Percentiles rank a stretch among this genome's conserved stretches.
Evolutionary conservation across 495 filamentous ascomycete genomes (phyloP).

Genomic region (Lophiostoma macrostomum): DNA sequence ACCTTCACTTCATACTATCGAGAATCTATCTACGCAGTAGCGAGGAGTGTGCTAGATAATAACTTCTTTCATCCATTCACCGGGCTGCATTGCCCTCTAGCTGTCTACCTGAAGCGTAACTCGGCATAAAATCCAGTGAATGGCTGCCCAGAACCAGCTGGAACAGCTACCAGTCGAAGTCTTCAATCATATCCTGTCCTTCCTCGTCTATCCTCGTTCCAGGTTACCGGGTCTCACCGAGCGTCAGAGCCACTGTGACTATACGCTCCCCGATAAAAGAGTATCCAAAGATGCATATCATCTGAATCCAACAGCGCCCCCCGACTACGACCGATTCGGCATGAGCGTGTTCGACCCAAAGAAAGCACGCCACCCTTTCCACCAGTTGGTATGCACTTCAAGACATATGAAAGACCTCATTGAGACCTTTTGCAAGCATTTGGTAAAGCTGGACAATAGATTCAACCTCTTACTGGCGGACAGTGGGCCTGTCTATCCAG

Average conservation of each 20-base stretch:
- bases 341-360: not conserved
- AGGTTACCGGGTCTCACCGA: slow-evolving; percentile 11
- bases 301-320: not conserved
- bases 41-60: too few species aligned
- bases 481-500: slow-evolving; percentile 2
- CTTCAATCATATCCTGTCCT: slow-evolving; percentile 8
- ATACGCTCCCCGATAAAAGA: not conserved
- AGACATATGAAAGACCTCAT: not conserved
- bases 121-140: not conserved
- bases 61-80: too few species aligned
- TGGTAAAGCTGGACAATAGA: slow-evolving; percentile 3
- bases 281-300: not conserved
- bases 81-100: too few species aligned
- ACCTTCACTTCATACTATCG: too few species aligned
- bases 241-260: slow-evolving; percentile 4
- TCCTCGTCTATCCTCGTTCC: slow-evolving; percentile 14
- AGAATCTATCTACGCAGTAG: too few species aligned
- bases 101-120: too few species aligned
- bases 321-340: not conserved
- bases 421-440: slow-evolving; percentile 8
- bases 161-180: slow-evolving; percentile 10
- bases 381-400: slow-evolving; percentile 8
- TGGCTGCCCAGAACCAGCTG: slow-evolving; percentile 1
- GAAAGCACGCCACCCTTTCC: slow-evolving; percentile 2
- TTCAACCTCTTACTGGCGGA: slow-evolving; percentile 11